Conservation (phyloP, 2,329 filamentous ascomycete genomes). For the Tolypocladium sp. region DNA sequence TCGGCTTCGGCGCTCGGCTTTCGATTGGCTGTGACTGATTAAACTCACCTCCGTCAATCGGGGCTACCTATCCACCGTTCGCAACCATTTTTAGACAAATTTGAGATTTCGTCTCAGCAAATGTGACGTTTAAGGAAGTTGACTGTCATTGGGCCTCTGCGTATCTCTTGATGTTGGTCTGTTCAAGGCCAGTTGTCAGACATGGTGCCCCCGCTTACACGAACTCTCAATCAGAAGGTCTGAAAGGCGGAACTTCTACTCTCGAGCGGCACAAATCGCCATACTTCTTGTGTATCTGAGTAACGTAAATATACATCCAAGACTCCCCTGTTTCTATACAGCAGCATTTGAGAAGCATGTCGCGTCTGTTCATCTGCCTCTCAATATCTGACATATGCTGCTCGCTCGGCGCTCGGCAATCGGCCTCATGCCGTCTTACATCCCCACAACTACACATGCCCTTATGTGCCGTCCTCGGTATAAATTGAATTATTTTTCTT, state of each 20-base stretch:
- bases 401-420: not conserved
- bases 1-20: conserved; percentile 1
- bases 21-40: not conserved
- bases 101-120: not conserved
- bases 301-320: no score
- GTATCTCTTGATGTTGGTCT: not conserved
- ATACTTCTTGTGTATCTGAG: not conserved
- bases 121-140: not conserved
- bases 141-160: not conserved
- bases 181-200: not conserved
- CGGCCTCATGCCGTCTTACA: not conserved
- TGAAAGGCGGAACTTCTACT: not conserved
- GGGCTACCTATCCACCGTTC: not conserved
- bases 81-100: not conserved
- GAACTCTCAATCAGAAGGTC: not conserved
- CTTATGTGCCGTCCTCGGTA: not conserved
- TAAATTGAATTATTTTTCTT: no score
- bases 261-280: not conserved
- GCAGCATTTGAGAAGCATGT: not conserved
- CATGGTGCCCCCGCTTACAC: not conserved
- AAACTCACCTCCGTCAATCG: not conserved
- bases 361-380: not conserved
- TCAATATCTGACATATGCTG: not conserved
- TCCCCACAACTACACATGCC: not conserved
- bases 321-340: no score